A percentile compares a stretch with the other conserved stretches of the same genome.
Evolutionary conservation across 805 yeast genomes (phyloP).

Genomic region (Lipomyces lipofer): DNA sequence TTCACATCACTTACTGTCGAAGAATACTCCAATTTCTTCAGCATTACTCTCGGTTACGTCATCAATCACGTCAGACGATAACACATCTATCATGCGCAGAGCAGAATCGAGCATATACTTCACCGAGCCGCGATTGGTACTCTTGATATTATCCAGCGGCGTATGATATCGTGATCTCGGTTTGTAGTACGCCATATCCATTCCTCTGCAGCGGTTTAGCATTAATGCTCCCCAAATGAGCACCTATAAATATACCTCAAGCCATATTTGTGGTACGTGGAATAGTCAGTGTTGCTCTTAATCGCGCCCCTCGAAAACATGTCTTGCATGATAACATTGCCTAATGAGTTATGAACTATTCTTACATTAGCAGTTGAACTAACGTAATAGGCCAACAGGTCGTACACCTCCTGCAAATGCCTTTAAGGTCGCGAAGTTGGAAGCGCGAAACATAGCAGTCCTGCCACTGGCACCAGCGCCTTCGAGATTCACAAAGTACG

Average conservation of each 20-base stretch:
- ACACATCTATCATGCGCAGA: not conserved
- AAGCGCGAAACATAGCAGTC: conserved; percentile 76
- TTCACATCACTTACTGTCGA: conserved; percentile 4
- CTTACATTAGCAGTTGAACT: not conserved
- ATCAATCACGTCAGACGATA: conserved; percentile 1
- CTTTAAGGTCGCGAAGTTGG: conserved; percentile 26
- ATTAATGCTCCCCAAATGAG: not conserved
- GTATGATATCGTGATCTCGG: conserved; percentile 87
- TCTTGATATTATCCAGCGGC: conserved; percentile 58
- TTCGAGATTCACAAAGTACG: conserved; percentile 74
- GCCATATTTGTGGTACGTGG: conserved; percentile 68
- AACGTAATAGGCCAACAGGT: not conserved
- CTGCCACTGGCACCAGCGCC: conserved; percentile 93
- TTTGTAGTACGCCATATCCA: conserved; percentile 84
- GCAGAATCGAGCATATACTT: conserved; percentile 18
- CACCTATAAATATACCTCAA: too few species aligned
- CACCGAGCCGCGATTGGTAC: conserved; percentile 17
- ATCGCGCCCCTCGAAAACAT: conserved; percentile 74
- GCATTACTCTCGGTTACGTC: not conserved
- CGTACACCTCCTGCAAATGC: conserved; percentile 18
- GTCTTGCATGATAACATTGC: conserved; percentile 42
- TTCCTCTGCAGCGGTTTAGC: conserved; percentile 54
- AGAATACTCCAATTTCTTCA: conserved; percentile 17
- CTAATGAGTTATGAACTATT: conserved; percentile 4
- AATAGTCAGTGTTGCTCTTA: conserved; percentile 80